Evolutionary conservation across 73 alveolate genomes (phyloP).

Genomic region (Paraurostyla sp.): DNA sequence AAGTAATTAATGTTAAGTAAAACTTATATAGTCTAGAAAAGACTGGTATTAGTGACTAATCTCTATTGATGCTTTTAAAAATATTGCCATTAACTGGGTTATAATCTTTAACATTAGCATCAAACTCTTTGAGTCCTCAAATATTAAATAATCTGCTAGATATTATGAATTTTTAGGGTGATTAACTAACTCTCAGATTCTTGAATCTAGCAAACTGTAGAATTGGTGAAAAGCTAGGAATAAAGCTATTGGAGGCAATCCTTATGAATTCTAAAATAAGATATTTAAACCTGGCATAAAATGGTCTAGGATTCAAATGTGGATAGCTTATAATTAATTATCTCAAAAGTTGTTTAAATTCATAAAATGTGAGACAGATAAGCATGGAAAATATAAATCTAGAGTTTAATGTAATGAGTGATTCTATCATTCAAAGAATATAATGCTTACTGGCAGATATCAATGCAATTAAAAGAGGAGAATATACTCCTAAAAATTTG

Average conservation of each 20-base stretch:
- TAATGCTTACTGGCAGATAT: no score
- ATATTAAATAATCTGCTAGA: neutral
- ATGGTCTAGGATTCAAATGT: constrained; percentile 46
- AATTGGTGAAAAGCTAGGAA: constrained; percentile 23
- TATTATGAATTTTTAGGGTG: neutral
- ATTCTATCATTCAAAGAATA: neutral
- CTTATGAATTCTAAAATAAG: neutral
- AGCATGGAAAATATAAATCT: neutral
- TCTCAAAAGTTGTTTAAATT: neutral
- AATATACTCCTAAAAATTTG: neutral
- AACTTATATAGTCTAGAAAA: constrained; percentile 24
- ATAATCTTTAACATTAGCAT: neutral
- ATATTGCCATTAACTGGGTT: constrained; percentile 12
- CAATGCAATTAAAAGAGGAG: no score
- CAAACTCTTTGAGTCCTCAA: neutral
- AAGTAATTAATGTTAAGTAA: no score
- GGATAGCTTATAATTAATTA: neutral
- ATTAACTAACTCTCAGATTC: neutral
- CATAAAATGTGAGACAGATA: neutral
- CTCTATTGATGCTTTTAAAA: neutral
- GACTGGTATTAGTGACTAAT: constrained; percentile 5
- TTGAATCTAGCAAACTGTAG: constrained; percentile 26
- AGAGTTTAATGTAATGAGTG: constrained; percentile 38
- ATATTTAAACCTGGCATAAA: constrained; percentile 36
- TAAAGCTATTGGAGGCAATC: neutral